Base-by-base conservation (phyloP, 1,139 yeast species). In the Geotrichum klebahnii region DNA sequence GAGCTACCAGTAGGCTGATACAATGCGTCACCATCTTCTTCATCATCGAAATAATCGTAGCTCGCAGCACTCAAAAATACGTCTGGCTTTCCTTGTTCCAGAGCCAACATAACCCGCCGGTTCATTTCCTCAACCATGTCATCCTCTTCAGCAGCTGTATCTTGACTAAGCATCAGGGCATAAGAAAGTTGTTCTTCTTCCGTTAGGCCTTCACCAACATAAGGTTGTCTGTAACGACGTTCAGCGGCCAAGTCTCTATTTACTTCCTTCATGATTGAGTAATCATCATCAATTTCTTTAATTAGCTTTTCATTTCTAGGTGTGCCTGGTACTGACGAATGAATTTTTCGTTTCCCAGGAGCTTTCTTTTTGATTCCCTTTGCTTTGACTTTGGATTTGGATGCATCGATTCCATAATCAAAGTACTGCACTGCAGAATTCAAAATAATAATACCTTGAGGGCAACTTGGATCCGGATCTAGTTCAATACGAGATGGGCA, bases 381-480 rank as follows among this genome's bases (percentile, higher is more conserved):
- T 24, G 46, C 22, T 31, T 50, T 46, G 28, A 50, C 48, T n/a
- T 51, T 47, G 2, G 50, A 44, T 8, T 37, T 37, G 5, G 42
- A 28, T 32, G 55, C 53, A 32, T 55, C 57, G 28, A 55, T 72
- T 4, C 90, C 92, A 65, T 79, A 75, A 56, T 79, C 79, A 61
- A 83, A 82, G 60, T 78, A 80, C 59, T 82, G 88, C 1, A 82
- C 67, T 0, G 77, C 69, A 20, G 80, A 77, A 2, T 81, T 82
- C 48, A 80, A 75, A 1, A 76, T 69, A 2, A 81, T 67, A 2
- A 81, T 62, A 1, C 89, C 90, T 52, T 73, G 73, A 1, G 79
- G 70, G 9, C 71, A 68, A 5, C 59, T 34, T 61, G 76, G 60
- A 52, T 73, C 71, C 3, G 71, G 70, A 43, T 76, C 79, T 33